A percentile compares a stretch with the other conserved stretches of the same genome.
Evolutionary conservation across 169 alveolate genomes (phyloP).

Genomic region (Babesia caballi): DNA sequence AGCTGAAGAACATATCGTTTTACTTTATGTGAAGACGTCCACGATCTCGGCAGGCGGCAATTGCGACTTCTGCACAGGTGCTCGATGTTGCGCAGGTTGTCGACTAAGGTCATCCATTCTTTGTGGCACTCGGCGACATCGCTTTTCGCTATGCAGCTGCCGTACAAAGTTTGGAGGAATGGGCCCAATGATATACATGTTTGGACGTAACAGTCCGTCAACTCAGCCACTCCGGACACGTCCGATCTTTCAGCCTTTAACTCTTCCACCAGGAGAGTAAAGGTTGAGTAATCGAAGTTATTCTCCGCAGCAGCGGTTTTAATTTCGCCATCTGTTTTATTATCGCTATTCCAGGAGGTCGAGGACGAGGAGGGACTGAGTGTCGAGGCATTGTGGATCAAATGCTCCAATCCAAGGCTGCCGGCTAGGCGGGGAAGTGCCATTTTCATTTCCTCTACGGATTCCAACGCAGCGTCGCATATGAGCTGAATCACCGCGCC

Average conservation of each 20-base stretch:
- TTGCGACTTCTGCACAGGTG: background rate
- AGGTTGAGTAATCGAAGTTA: background rate
- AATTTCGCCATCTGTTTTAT: background rate
- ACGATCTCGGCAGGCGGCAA: background rate
- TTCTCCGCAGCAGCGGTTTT: background rate
- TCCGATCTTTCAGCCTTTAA: background rate
- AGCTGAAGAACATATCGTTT: background rate
- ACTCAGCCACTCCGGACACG: background rate
- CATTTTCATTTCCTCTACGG: no score
- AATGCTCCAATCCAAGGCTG: no score
- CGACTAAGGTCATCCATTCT: background rate
- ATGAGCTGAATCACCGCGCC: background rate
- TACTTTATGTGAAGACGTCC: background rate
- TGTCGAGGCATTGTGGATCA: no score
- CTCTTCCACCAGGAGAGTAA: background rate
- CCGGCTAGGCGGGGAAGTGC: no score
- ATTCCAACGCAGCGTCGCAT: background rate
- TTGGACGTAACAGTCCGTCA: background rate
- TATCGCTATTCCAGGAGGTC: no score
- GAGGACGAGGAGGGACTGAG: no score
- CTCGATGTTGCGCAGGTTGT: background rate
- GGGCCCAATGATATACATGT: background rate
- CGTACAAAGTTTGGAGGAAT: background rate
- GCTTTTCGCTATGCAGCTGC: background rate
- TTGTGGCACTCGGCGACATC: background rate